Evolutionary conservation across 768 basidiomycete genomes (phyloP).

Genomic region (Panellus pusillus): DNA sequence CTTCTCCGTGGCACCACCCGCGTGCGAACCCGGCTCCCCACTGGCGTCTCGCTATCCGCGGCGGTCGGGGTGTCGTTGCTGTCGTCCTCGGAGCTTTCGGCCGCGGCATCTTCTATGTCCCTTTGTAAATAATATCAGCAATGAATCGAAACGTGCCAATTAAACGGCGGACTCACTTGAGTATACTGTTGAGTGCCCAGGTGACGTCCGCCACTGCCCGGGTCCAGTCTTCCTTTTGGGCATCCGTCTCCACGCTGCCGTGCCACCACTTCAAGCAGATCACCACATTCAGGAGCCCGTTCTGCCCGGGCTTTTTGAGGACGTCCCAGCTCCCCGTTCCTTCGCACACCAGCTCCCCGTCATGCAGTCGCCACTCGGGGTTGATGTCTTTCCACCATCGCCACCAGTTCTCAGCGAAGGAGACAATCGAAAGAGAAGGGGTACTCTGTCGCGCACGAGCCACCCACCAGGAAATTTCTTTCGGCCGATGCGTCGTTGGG

Average conservation of each 20-base stretch:
- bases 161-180: too few relatives aligned
- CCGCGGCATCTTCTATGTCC: too few relatives aligned
- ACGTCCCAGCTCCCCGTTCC: not conserved
- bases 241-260: not conserved
- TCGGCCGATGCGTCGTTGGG: not conserved
- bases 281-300: conserved; percentile 1
- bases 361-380: not conserved
- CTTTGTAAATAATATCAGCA: too few relatives aligned
- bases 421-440: not conserved
- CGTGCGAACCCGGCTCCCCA: too few relatives aligned
- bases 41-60: too few relatives aligned
- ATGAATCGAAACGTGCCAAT: too few relatives aligned
- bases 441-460: not conserved
- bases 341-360: not conserved
- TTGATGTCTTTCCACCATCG: conserved; percentile 2
- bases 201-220: not conserved
- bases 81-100: too few relatives aligned
- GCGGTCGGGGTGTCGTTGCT: too few relatives aligned
- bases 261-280: conserved; percentile 4
- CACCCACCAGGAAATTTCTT: not conserved
- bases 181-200: not conserved
- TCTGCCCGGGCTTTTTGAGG: not conserved
- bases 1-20: too few relatives aligned
- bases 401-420: not conserved
- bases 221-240: not conserved